Conservation (phyloP, 169 alveolate genomes). For the Plasmodium yoelii region DNA sequence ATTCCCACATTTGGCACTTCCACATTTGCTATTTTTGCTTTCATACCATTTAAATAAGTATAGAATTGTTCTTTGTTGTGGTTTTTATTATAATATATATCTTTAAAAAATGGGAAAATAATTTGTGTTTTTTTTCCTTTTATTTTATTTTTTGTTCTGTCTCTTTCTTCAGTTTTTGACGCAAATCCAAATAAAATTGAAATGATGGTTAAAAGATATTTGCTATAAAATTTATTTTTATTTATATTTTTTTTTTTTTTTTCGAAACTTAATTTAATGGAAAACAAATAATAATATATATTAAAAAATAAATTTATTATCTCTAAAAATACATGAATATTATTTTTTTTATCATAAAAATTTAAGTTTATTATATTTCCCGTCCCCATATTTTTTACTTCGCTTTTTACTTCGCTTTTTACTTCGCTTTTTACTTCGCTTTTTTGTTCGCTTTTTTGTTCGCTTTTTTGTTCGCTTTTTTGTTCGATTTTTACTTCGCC, state of each 20-base stretch:
- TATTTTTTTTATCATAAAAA: slow-evolving; percentile 7
- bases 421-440: too few relatives aligned
- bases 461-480: too few relatives aligned
- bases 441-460: too few relatives aligned
- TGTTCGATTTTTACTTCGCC: neutral
- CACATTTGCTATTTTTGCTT: neutral
- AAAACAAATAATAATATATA: slow-evolving; percentile 29
- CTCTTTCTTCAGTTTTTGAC: neutral
- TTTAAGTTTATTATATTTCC: neutral
- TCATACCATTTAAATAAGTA: neutral
- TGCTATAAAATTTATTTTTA: slow-evolving; percentile 34
- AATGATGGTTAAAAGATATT: slow-evolving; percentile 36
- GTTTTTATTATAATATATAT: neutral
- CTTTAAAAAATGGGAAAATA: slow-evolving; percentile 5
- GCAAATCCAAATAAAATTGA: slow-evolving; percentile 15
- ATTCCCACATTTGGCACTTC: too few relatives aligned
- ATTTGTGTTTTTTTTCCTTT: neutral
- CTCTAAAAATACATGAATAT: slow-evolving; percentile 21
- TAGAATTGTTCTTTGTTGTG: neutral
- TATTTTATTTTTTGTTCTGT: too few relatives aligned
- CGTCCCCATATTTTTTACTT: neutral
- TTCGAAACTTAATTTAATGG: slow-evolving; percentile 21
- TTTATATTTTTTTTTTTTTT: slow-evolving; percentile 27
- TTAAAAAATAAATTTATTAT: slow-evolving; percentile 47
- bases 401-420: too few relatives aligned